Evolutionary conservation across 2,329 filamentous ascomycete species (phyloP).

Genomic region (Alternaria burnsii): DNA sequence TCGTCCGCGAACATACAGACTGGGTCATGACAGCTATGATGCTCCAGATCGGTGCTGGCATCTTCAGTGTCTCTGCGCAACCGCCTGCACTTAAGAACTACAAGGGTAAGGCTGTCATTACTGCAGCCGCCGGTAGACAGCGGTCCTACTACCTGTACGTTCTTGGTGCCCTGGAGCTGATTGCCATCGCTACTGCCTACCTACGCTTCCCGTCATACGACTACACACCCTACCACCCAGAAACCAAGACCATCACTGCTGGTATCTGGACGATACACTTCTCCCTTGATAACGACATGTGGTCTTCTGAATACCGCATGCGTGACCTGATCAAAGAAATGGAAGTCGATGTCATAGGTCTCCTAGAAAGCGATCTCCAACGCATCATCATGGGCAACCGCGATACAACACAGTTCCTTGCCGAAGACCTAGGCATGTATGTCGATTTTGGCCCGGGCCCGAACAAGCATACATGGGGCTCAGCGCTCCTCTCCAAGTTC

Average conservation of each 20-base stretch:
- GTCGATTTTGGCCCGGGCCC: constrained; percentile 96
- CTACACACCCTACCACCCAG: constrained; percentile 86
- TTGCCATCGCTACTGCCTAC: constrained; percentile 83
- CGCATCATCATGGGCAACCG: constrained; percentile 99
- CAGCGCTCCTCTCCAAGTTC: constrained; percentile 93
- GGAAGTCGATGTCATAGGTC: constrained; percentile 97
- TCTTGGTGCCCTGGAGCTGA: constrained; percentile 77
- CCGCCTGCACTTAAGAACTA: constrained; percentile 56
- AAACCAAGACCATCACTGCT: constrained; percentile 87
- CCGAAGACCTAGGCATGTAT: constrained; percentile 98
- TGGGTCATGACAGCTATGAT: constrained; percentile 93
- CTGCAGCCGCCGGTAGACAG: constrained; percentile 60
- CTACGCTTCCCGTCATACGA: constrained; percentile 92
- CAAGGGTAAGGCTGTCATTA: constrained; percentile 57
- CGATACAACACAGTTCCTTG: constrained; percentile 92
- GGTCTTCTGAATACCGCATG: constrained; percentile 94
- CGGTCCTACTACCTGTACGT: constrained; percentile 75
- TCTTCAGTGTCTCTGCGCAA: constrained; percentile 71
- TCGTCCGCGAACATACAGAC: constrained; percentile 93
- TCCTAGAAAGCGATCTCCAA: constrained; percentile 91
- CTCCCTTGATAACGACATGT: constrained; percentile 98
- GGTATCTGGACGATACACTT: constrained; percentile 99
- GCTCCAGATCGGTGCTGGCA: constrained; percentile 81
- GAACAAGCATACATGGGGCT: constrained; percentile 99
- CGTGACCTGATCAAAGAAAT: constrained; percentile 88